These are phyloP conservation scores for Nosema bombycis DNA, from an alignment of 371 early-diverging fungal genomes.

Conservation along the genomic window DNA sequence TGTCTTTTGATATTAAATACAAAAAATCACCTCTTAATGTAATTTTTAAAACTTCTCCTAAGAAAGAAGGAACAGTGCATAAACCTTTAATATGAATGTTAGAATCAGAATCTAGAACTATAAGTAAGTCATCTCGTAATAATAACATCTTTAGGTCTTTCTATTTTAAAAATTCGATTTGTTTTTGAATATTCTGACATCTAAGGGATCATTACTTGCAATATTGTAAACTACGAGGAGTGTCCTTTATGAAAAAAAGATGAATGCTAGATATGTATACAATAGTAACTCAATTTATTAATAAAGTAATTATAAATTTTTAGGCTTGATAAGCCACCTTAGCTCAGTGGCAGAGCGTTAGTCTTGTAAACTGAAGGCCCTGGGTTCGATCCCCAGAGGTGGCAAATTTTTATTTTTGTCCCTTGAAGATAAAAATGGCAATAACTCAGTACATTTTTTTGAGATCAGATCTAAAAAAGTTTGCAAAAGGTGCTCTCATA, in stretches of 20 bases:
- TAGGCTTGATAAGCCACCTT: constrained; percentile 50
- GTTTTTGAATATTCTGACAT: not conserved
- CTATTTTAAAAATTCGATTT: not conserved
- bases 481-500: constrained; percentile 49
- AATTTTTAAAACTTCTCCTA: not conserved
- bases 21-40: not conserved
- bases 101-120: not conserved
- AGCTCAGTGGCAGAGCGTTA: constrained; percentile 62
- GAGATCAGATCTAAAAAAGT: constrained; percentile 45
- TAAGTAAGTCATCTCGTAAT: not conserved
- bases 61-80: not conserved
- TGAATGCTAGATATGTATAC: no score
- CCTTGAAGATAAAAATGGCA: constrained; percentile 36
- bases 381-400: constrained; percentile 56
- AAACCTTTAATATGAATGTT: not conserved
- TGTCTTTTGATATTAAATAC: not conserved
- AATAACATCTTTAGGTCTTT: not conserved
- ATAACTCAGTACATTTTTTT: constrained; percentile 53
- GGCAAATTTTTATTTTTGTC: constrained; percentile 42
- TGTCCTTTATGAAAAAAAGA: no score
- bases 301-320: no score
- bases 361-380: constrained; percentile 57
- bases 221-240: no score
- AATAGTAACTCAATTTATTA: no score
- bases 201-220: not conserved